A percentile compares a stretch with the other conserved stretches of the same genome.
These are phyloP conservation scores for Hondaea fermentalgiana DNA, from an alignment of 108 stramenopile genomes.

Conservation along the genomic window DNA sequence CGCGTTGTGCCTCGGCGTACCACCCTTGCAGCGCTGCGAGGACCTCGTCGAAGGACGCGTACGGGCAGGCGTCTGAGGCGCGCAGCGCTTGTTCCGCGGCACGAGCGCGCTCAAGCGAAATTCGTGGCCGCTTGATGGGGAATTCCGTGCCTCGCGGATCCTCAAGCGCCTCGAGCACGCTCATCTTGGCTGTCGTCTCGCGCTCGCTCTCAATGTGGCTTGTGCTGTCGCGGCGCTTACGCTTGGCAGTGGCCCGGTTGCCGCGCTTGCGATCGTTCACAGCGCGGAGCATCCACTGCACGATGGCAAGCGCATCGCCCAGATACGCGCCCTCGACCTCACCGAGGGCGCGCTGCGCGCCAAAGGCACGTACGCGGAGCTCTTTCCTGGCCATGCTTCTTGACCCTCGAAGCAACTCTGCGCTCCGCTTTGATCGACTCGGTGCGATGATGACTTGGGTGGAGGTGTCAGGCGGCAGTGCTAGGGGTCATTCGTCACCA, in stretches of 20 bases:
- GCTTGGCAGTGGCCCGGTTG: background rate
- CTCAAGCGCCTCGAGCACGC: background rate
- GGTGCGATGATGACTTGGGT: too few species aligned
- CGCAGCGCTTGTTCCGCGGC: background rate
- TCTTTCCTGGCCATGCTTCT: background rate
- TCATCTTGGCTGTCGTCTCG: background rate
- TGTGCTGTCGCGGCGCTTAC: background rate
- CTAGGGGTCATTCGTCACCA: too few species aligned
- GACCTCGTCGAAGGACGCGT: background rate
- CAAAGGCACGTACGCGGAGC: background rate
- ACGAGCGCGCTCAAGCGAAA: background rate
- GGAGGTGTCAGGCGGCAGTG: too few species aligned
- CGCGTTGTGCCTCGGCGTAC: background rate
- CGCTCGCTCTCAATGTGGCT: background rate
- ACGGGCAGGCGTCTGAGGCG: background rate
- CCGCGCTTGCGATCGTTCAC: background rate
- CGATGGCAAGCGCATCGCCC: background rate
- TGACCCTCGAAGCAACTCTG: too few species aligned
- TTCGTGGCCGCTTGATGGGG: background rate
- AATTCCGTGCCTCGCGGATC: background rate
- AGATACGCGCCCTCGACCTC: background rate
- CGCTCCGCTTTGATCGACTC: too few species aligned
- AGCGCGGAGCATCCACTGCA: background rate
- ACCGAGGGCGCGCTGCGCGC: background rate
- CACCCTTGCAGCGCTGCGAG: background rate